Base-by-base conservation (phyloP, 2,329 filamentous ascomycete genomes). In the Amauroascus verrucosus region DNA sequence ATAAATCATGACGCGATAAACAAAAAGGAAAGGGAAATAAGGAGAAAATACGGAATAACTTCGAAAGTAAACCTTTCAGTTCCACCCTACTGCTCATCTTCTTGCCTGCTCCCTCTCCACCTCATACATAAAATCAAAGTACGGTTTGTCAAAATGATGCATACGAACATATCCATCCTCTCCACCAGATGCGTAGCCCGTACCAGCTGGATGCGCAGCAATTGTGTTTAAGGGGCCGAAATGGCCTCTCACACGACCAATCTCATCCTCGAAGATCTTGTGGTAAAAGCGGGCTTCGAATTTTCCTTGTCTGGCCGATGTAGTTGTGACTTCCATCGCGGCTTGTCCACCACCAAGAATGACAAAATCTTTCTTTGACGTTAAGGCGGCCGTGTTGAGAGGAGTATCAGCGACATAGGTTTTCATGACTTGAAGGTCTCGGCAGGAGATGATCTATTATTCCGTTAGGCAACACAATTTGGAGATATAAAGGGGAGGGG, bases 241-340 rank as follows among this genome's bases (percentile, higher is more conserved):
- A 73, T 98, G 93, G 59, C 93, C 93, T 68, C 89, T 82, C 60
- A 98, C 93, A 77, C 93, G 85, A 63, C 93, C 93, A 66, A 97
- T 91, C 77, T 98, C 93, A 73, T 98, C 91, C 74, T 95, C 89
- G 70, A 98, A 97, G 70, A 98, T 85, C 81, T 95, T 97, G 84
- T 98, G 93, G 80, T 96, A 98, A 80, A 98, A 98, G 61, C 93
- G 84, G 43, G 93, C 93, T 75, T 98, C 93, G 77, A 98, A 98
- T 76, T 97, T 97, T 75, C 93, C 93, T 78, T 98, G 93, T 61
- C 93, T 83, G 48, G 89, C 84, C 32, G 85, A 85, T 49, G 93
- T 97, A 52, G 88, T 94, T 55, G 93, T 98, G 73, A 98, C 93
- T 68, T 97, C 91, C 88, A 96, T 96, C 68, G 93, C 93, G 60